Conservation (phyloP, 1,284 basidiomycete genomes). For the Pseudozyma pruni region DNA sequence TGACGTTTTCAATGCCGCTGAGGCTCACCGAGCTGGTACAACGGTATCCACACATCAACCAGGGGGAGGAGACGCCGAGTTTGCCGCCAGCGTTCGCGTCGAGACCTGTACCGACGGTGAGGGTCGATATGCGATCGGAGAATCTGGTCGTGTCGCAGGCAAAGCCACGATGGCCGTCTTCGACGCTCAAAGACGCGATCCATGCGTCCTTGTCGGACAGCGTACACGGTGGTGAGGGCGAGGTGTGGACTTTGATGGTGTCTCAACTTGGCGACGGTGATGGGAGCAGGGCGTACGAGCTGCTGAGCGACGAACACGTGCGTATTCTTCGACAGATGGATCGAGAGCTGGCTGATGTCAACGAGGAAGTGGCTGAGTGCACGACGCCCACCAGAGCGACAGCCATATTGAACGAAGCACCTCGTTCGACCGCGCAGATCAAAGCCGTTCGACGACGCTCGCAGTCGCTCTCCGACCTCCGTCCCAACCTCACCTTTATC, state of each 20-base stretch:
- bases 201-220: conserved; percentile 25
- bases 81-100: conserved; percentile 32
- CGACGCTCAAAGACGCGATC: conserved; percentile 47
- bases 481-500: background rate
- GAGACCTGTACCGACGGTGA: conserved; percentile 22
- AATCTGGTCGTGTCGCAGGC: conserved; percentile 42
- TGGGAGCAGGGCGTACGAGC: conserved; percentile 1
- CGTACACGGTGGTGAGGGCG: conserved; percentile 24
- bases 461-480: conserved; percentile 28
- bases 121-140: conserved; percentile 46
- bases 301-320: conserved; percentile 52
- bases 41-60: conserved; percentile 39
- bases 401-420: no score
- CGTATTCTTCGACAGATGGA: conserved; percentile 47
- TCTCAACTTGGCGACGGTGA: conserved; percentile 12
- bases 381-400: background rate
- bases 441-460: conserved; percentile 19
- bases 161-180: conserved; percentile 29
- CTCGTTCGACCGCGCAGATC: conserved; percentile 5
- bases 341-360: conserved; percentile 5
- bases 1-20: conserved; percentile 51
- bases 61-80: conserved; percentile 9
- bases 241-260: conserved; percentile 38
- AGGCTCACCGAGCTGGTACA: conserved; percentile 52
- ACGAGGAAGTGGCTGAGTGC: no score